Conservation (phyloP, 2,329 filamentous ascomycete species). For the Gyromitra esculenta region DNA sequence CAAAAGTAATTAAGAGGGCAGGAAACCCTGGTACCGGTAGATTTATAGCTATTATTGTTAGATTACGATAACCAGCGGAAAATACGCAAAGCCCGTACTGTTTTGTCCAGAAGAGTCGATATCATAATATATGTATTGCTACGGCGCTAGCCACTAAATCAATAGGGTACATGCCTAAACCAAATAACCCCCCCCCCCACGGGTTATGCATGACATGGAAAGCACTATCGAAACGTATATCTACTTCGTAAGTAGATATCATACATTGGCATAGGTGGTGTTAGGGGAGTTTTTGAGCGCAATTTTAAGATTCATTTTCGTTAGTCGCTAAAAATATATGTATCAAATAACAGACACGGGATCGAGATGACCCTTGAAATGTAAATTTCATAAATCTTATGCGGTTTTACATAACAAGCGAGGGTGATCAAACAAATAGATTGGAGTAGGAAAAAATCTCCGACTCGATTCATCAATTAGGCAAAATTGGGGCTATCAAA, state of each 20-base stretch:
- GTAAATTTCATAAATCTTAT: conserved; percentile 30
- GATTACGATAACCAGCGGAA: not conserved
- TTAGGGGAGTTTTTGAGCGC: not conserved
- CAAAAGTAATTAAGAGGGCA: not conserved
- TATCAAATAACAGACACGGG: conserved; percentile 9
- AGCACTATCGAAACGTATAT: conserved; percentile 25
- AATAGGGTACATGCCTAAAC: conserved; percentile 6
- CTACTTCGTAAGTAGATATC: conserved; percentile 17
- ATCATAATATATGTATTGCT: not conserved
- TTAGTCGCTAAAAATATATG: conserved; percentile 23
- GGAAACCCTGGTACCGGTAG: not conserved
- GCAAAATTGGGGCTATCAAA: conserved; percentile 35
- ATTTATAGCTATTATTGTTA: not conserved
- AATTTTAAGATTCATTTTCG: conserved; percentile 19
- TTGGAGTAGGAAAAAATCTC: conserved; percentile 30
- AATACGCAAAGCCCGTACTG: not conserved
- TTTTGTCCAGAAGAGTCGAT: conserved; percentile 2
- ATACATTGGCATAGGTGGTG: too few relatives aligned
- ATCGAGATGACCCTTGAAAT: conserved; percentile 34
- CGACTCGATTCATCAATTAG: conserved; percentile 40
- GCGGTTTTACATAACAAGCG: conserved; percentile 48
- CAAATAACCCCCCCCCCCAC: conserved; percentile 6
- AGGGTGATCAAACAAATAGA: conserved; percentile 34
- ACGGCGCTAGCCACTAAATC: not conserved
- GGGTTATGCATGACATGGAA: conserved; percentile 8